These are phyloP conservation scores for Lolium multiflorum DNA, from an alignment of 176 grass and related monocot species.

Conservation along the genomic window DNA sequence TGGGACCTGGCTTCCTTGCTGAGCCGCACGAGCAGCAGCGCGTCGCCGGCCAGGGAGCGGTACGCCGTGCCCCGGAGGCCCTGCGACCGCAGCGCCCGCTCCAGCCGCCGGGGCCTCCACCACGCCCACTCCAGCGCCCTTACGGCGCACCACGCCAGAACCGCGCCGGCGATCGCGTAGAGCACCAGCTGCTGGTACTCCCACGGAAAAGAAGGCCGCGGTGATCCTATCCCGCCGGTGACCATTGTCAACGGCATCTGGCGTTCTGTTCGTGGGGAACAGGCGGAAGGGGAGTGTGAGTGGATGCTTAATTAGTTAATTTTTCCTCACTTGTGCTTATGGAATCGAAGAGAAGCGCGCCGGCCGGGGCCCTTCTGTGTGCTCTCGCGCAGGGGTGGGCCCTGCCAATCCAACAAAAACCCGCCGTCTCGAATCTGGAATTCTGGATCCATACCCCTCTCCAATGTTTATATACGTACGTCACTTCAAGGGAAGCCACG, in stretches of 20 bases:
- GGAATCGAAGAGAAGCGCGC: no score
- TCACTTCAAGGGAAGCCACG: no score
- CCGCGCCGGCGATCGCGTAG: background rate
- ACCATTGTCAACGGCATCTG: background rate
- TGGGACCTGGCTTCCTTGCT: slow-evolving; percentile 54
- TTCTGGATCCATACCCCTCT: no score
- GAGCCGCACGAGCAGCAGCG: slow-evolving; percentile 43
- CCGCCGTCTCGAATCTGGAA: no score
- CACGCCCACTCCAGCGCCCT: slow-evolving; percentile 54
- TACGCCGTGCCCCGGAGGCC: slow-evolving; percentile 64
- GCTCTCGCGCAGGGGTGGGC: no score
- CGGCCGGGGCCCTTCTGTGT: no score
- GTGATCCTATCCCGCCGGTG: background rate
- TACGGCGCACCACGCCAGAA: slow-evolving; percentile 46
- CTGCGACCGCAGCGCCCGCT: slow-evolving; percentile 51
- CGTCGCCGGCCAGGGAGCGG: slow-evolving; percentile 51
- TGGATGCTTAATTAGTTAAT: no score
- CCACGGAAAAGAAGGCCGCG: background rate
- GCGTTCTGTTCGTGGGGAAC: background rate
- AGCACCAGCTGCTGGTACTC: slow-evolving; percentile 5
- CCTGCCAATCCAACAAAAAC: no score
- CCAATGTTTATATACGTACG: no score
- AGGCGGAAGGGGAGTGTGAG: background rate
- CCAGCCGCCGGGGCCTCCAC: slow-evolving; percentile 13
- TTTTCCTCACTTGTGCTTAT: no score